Evolutionary conservation across 768 basidiomycete genomes (phyloP), one percentile per base, ranked within the genome.

Genomic region (Calocera viscosa): DNA sequence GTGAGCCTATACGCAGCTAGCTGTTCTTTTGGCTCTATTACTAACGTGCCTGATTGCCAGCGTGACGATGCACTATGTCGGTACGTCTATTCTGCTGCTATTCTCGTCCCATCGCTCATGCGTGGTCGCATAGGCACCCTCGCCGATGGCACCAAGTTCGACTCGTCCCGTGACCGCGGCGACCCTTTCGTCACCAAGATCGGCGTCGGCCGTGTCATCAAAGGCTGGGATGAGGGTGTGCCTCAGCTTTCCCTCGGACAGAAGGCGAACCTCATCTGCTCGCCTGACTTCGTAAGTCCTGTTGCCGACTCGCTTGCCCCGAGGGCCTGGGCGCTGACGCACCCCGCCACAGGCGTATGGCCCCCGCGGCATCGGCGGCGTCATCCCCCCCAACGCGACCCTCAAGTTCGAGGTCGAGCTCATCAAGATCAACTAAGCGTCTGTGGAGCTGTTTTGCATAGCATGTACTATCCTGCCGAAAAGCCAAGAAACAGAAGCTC

Each of bases 161-260:
- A 93, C 78, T 90, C 89, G 19, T 89, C 86, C 71, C 76, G 83
- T 73, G 72, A 73, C 74, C 90, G 90, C 40, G 78, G 79, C 0
- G 1, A 2, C 0, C 83, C 89, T 0, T 92, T 93, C 74, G 71
- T 76, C 69, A 90, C 88, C 1, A 73, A 83, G 73, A 91, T 92
- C 69, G 90, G 91, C 49, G 78, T 84, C 22, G 88, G 89, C 8
- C 85, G 86, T 73, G 91, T 94, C 60, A 93, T 94, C 78, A 87
- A 81, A 73, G 90, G 91, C 33, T 94, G 91, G 92, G 91, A 93
- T 72, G 89, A 92, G 75, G 91, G 92, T 87, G 90, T 94, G 17
- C 84, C 82, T 2, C 80, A 90, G 77, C 78, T 94, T 69, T 90
- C 89, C 12, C 38, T 90, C 34, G 90, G 90, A 70, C 72, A 88